Evolutionary conservation across 768 basidiomycete species (phyloP), one percentile per base, ranked within the genome.

Genomic region (Termitomyces bulborhizus): DNA sequence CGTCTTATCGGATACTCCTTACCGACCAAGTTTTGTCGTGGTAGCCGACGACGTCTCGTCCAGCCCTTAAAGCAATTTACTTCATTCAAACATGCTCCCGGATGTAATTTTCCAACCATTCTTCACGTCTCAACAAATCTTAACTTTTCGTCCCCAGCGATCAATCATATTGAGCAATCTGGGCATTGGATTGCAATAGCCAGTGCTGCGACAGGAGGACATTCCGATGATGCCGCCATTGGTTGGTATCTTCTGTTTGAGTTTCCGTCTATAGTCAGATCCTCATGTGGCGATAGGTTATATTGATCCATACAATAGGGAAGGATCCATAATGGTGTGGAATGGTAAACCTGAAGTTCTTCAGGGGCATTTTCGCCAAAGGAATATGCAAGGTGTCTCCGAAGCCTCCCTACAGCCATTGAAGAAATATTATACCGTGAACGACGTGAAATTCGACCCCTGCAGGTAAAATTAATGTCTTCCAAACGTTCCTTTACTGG

Each of bases 391-490:
- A 7, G n/a, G 11, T 21, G 13, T n/a, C 4, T 18, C 47, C 4
- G 42, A 32, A 46, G 49, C 26, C 16, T 39, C 15, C 36, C 46
- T 50, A 12, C 37, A 50, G 36, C 8, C 67, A 46, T 24, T 77
- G 75, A 57, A 51, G 16, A 82, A 80, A 58, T 71, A 83, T 57
- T 84, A 82, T 56, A 71, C 78, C 0, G 75, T 86, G 0, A 75
- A 77, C 47, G 81, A 84, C 55, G 70, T 84, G 39, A 77, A 76
- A 21, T 80, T 83, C 54, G 76, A 81, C 61, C 80, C 82, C 1
- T 60, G 54, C 55, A 71, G 75, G 82, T 80, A 62, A 55, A 70
- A n/a, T n/a, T 9, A 51, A 3, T n/a, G n/a, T n/a, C n/a, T 39
- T n/a, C 5, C 3, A 31, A 37, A 26, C 12, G 7, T 18, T 16